phyloP scores from a whole-genome alignment of 495 filamentous ascomycete genomes.

The Aspergillus homomorphus region DNA sequence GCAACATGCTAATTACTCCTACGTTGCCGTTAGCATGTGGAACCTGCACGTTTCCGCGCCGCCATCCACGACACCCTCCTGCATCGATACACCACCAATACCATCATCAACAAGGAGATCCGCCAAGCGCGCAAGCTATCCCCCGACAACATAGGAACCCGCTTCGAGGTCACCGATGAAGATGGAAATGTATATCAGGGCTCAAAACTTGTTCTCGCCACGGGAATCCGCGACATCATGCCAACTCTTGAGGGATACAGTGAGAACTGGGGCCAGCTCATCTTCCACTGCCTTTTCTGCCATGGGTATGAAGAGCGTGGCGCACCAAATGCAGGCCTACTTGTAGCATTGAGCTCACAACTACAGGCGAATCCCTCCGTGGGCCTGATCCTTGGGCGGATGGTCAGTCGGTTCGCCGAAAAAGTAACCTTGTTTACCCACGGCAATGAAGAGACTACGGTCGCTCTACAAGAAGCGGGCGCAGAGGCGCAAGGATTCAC shows the following conservation, averaged over 20 bases:
- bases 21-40: no score
- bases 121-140: no score
- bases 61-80: slow-evolving; percentile 34
- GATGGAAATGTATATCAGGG: slow-evolving; percentile 32
- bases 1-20: no score
- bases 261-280: slow-evolving; percentile 27
- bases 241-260: slow-evolving; percentile 33
- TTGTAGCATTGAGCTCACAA: slow-evolving; percentile 14
- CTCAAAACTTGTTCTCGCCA: slow-evolving; percentile 50
- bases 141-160: neutral
- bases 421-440: no score
- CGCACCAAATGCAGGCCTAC: slow-evolving; percentile 27
- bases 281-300: slow-evolving; percentile 49
- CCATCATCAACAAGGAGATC: slow-evolving; percentile 24
- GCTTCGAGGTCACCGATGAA: slow-evolving; percentile 22
- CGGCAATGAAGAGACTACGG: no score
- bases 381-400: neutral
- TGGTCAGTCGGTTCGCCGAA: slow-evolving; percentile 7
- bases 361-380: fast-evolving
- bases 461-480: no score
- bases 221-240: slow-evolving; percentile 38
- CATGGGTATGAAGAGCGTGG: slow-evolving; percentile 44
- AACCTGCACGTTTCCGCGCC: slow-evolving; percentile 39
- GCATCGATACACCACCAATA: slow-evolving; percentile 39
- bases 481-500: no score